Conservation (phyloP, 805 yeast genomes). For the Zygoascus tannicola region DNA sequence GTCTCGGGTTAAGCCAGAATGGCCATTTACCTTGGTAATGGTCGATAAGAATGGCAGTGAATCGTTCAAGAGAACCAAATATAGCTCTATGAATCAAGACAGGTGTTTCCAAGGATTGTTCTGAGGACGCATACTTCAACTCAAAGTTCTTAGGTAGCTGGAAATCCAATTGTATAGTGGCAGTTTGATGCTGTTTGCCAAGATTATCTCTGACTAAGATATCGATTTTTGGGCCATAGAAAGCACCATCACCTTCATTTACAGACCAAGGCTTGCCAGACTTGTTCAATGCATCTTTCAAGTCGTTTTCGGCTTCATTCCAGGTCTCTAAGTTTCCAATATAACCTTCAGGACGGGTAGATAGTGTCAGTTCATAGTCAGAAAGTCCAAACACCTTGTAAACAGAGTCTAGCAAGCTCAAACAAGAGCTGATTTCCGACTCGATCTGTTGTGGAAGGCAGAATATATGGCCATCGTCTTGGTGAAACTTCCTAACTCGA, state of each 20-base stretch:
- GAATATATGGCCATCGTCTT: conserved; percentile 96
- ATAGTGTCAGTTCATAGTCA: conserved; percentile 53
- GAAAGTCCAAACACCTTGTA: conserved; percentile 59
- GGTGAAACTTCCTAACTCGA: conserved; percentile 89
- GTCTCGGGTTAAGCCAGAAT: conserved; percentile 91
- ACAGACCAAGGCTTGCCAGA: conserved; percentile 54
- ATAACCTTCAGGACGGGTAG: conserved; percentile 76
- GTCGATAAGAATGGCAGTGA: conserved; percentile 82
- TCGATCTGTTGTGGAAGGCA: conserved; percentile 72
- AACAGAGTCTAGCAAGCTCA: conserved; percentile 64
- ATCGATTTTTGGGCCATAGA: conserved; percentile 67
- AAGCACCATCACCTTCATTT: conserved; percentile 93
- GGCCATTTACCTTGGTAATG: conserved; percentile 95
- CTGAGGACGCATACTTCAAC: conserved; percentile 44
- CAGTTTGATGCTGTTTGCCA: conserved; percentile 83
- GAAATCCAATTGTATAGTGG: conserved; percentile 91
- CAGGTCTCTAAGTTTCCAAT: conserved; percentile 74
- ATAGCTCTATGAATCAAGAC: conserved; percentile 96
- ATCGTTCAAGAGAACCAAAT: conserved; percentile 89
- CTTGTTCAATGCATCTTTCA: conserved; percentile 50
- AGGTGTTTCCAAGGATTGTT: conserved; percentile 45
- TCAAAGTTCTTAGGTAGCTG: conserved; percentile 83
- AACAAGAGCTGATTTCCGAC: conserved; percentile 60
- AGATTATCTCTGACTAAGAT: conserved; percentile 70
- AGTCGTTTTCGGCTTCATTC: conserved; percentile 68